Base-by-base conservation (phyloP, 148 eudicot genomes). In the Chenopodium berlandieri region DNA sequence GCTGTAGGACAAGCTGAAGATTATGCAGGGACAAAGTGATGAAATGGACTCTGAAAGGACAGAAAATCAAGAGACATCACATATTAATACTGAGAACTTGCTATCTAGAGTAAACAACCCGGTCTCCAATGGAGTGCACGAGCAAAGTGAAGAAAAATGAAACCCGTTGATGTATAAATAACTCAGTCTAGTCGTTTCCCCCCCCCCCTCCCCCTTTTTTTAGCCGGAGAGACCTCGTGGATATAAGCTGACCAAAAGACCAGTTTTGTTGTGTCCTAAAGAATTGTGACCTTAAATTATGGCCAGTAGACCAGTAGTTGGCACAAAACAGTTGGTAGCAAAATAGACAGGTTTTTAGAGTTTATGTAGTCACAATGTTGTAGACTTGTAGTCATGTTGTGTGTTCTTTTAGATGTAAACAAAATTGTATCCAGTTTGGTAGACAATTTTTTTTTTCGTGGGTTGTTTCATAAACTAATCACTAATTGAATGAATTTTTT, bases 1-100 rank as follows among this genome's bases (percentile, higher is more conserved):
- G 16, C 19, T 54, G 82, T 70, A 87, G 89, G 89, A 87, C 34
- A 84, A 80, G 82, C 22, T 84, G 79, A 82, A 82, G 52, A 80
- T 77, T 16, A 52, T 80, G 82, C 83, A 82, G 34, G 89, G 85
- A 50, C 81, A 79, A 62, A 74, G 73, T 40, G 75, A 60, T 23
- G 72, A 78, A n/a, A 70, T 47, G 27, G 81, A 14, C 58, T 37
- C 82, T 50, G 85, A 77, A 17, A 78, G 63, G 69, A 68, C 34
- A 7, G 85, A 65, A 23, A 79, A 81, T 32, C 73, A 81, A 50
- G 80, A 74, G 64, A 78, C 32, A 8, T 13, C 67, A 30, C 77
- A 81, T 12, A 78, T 83, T 37, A 86, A 70, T 74, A 82, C 89
- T 10, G 87, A 84, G 82, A 84, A 87, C 70, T 73, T 84, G 47